Evolutionary conservation across 2,329 filamentous ascomycete genomes (phyloP), one percentile per base, ranked within the genome.

Genomic region (Epichloe uncinata): DNA sequence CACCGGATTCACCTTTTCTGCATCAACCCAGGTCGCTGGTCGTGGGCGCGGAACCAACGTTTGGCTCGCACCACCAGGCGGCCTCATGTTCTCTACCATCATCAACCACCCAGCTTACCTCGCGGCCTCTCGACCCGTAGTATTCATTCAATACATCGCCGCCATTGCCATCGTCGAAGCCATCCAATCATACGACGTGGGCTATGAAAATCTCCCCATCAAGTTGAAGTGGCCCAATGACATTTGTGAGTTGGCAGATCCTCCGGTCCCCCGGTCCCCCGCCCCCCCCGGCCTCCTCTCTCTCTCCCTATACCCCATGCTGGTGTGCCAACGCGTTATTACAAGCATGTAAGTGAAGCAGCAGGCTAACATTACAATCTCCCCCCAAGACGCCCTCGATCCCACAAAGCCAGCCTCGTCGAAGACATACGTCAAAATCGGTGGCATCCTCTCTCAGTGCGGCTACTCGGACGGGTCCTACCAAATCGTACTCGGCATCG

Each of bases 221-320:
- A 89, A 86, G 63, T 69, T 98, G 34, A 98, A 98, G 66, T 98
- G 93, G 93, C 93, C 93, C 11, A 98, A 98, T 60, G 93, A 98
- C 62, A 87, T 98, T 49, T 91, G 81, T 82, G 66, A 65, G 74
- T 26, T 7, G 22, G 22, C 22, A 26, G 22, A 26, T 26, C 6
- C 22, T 7, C 22, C 22, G n/a, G n/a, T n/a, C n/a, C n/a, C n/a
- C n/a, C n/a, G n/a, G n/a, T n/a, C n/a, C n/a, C n/a, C n/a, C n/a
- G n/a, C n/a, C n/a, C n/a, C n/a, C n/a, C 4, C 3, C 20, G 1
- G 5, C 22, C 22, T 7, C 22, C 22, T 26, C 6, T 26, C 22
- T 26, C 22, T 26, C 22, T 6, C 6, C 22, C 22, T 26, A 2
- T n/a, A 7, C 9, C 30, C 11, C 44, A 30, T 9, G 8, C 26